Percentiles rank a stretch among this genome's conserved stretches.
These are phyloP conservation scores for Phytophthora syringae DNA, from an alignment of 352 stramenopile species.

Conservation along the genomic window DNA sequence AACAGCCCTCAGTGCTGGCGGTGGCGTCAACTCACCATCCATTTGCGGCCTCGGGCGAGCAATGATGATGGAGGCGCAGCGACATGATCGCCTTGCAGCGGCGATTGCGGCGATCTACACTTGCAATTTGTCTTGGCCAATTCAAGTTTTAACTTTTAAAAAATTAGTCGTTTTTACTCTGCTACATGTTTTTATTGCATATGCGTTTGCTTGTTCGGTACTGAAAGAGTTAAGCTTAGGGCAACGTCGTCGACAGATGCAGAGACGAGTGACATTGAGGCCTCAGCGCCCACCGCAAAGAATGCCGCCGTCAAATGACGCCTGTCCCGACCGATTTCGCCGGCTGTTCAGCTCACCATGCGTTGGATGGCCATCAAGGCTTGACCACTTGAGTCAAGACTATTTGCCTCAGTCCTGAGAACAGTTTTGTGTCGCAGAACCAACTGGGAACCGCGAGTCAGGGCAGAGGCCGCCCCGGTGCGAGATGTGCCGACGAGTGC, in stretches of 20 bases:
- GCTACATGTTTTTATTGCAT: too few species aligned
- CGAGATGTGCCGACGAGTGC: too few species aligned
- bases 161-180: too few species aligned
- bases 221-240: too few species aligned
- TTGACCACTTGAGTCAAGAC: neutral
- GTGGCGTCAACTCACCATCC: neutral
- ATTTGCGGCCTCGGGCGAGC: neutral
- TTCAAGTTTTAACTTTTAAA: too few species aligned
- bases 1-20: neutral
- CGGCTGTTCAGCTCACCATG: neutral
- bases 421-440: conserved; percentile 8
- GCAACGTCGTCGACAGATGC: neutral
- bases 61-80: neutral
- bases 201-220: too few species aligned
- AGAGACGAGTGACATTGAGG: neutral
- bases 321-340: neutral
- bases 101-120: neutral
- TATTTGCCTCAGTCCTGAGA: neutral
- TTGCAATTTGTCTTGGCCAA: neutral
- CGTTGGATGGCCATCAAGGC: neutral
- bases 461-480: too few species aligned
- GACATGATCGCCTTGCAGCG: neutral
- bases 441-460: neutral
- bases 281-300: neutral
- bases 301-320: neutral